phyloP scores from a whole-genome alignment of 208 protist species.

The Trichomonas tenax region DNA sequence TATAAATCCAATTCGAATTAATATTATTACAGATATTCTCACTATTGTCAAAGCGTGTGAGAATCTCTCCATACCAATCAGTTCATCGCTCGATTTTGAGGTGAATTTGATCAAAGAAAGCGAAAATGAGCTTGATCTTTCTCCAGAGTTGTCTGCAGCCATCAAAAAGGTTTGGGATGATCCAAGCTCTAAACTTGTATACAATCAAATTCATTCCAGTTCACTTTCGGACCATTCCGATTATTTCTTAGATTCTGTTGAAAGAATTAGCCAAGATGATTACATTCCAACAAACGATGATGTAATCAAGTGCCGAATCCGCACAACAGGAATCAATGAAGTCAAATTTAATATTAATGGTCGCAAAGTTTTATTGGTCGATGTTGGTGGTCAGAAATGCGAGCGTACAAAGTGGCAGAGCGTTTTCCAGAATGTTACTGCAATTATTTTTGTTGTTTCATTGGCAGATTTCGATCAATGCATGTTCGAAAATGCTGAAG shows the following conservation, averaged over 20 bases:
- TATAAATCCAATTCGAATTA: neutral
- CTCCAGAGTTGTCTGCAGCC: neutral
- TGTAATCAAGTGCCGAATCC: neutral
- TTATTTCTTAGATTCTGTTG: conserved; percentile 27
- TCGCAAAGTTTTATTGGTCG: conserved; percentile 8
- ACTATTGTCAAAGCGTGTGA: neutral
- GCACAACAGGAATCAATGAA: conserved; percentile 9
- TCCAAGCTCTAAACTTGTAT: neutral
- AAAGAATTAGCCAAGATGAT: neutral
- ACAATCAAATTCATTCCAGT: neutral
- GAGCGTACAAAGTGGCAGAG: conserved; percentile 33
- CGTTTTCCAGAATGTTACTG: conserved; percentile 31
- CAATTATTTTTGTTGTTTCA: conserved; percentile 30
- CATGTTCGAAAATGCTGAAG: neutral
- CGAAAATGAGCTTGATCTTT: neutral
- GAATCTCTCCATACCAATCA: neutral
- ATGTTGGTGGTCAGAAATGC: conserved; percentile 37
- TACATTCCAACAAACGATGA: conserved; percentile 24
- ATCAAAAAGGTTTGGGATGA: conserved; percentile 11
- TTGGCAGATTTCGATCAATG: conserved; percentile 20
- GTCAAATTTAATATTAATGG: neutral
- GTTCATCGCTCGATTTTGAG: too few species aligned
- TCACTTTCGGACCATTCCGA: neutral
- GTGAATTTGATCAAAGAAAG: neutral
- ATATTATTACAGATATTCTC: neutral